phyloP scores from a whole-genome alignment of 805 yeast genomes.

The Priceomyces fermenticarens region DNA sequence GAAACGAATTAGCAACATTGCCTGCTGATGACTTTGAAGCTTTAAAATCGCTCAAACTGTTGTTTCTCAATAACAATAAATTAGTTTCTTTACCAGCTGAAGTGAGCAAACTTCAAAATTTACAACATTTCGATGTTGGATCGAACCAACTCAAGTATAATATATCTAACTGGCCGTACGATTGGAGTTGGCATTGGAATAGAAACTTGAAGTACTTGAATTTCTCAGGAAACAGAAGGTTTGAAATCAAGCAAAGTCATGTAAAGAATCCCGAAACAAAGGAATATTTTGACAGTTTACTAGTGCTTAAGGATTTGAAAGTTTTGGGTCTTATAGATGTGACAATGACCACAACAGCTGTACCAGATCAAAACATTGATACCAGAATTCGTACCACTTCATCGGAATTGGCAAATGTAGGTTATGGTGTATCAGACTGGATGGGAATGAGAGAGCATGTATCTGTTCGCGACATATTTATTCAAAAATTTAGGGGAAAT shows the following conservation, averaged over 20 bases:
- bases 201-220: slow-evolving; percentile 72
- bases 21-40: slow-evolving; percentile 83
- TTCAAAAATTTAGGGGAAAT: slow-evolving; percentile 83
- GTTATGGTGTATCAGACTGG: slow-evolving; percentile 90
- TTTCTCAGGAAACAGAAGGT: slow-evolving; percentile 87
- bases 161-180: slow-evolving; percentile 90
- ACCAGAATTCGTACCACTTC: slow-evolving; percentile 89
- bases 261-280: slow-evolving; percentile 52
- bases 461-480: slow-evolving; percentile 77
- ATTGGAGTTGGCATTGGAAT: slow-evolving; percentile 97
- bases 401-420: slow-evolving; percentile 67
- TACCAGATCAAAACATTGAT: slow-evolving; percentile 83
- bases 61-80: slow-evolving; percentile 80
- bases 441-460: slow-evolving; percentile 66
- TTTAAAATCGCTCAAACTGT: slow-evolving; percentile 53
- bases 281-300: slow-evolving; percentile 66
- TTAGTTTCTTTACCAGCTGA: slow-evolving; percentile 88
- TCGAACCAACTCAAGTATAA: slow-evolving; percentile 88
- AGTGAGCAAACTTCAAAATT: slow-evolving; percentile 59
- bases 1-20: slow-evolving; percentile 72
- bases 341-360: slow-evolving; percentile 80
- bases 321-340: slow-evolving; percentile 92
- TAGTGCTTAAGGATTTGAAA: slow-evolving; percentile 60
- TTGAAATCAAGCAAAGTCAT: slow-evolving; percentile 75
- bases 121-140: slow-evolving; percentile 83